These are phyloP conservation scores for Kernera saxatilis DNA, from an alignment of 345 rosid species.

Conservation along the genomic window DNA sequence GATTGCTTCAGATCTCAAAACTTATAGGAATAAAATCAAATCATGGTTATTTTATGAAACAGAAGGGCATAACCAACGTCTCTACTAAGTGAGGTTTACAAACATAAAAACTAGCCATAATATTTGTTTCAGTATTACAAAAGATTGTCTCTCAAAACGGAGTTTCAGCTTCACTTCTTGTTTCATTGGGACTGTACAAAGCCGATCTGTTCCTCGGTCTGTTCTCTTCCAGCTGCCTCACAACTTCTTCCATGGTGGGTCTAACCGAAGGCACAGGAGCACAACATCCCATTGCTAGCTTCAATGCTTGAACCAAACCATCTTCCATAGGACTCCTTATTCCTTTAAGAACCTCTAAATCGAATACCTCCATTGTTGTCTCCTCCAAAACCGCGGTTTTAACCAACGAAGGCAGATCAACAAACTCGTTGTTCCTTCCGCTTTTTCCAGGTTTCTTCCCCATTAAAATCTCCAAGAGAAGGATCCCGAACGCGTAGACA, in stretches of 20 bases:
- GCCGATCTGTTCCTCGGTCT: conserved; percentile 80
- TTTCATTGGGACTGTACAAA: conserved; percentile 67
- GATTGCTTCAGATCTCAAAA: background rate
- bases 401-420: conserved; percentile 66
- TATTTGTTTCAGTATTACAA: background rate
- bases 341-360: conserved; percentile 65
- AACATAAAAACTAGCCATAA: background rate
- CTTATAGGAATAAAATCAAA: background rate
- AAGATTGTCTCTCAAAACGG: conserved; percentile 42
- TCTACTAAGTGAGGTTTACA: background rate
- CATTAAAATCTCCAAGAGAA: conserved; percentile 63
- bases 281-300: conserved; percentile 85
- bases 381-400: conserved; percentile 81
- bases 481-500: conserved; percentile 72
- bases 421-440: conserved; percentile 44
- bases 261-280: conserved; percentile 65
- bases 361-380: conserved; percentile 72
- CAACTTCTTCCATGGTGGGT: conserved; percentile 84
- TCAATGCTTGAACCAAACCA: conserved; percentile 72
- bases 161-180: conserved; percentile 67
- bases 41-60: background rate
- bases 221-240: conserved; percentile 74
- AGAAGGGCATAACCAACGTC: too few species aligned
- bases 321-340: conserved; percentile 81
- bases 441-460: conserved; percentile 74